A percentile compares a stretch with the other conserved stretches of the same genome.
Evolutionary conservation across 495 filamentous ascomycete genomes (phyloP).

Genomic region (Neurospora tetrasperma): DNA sequence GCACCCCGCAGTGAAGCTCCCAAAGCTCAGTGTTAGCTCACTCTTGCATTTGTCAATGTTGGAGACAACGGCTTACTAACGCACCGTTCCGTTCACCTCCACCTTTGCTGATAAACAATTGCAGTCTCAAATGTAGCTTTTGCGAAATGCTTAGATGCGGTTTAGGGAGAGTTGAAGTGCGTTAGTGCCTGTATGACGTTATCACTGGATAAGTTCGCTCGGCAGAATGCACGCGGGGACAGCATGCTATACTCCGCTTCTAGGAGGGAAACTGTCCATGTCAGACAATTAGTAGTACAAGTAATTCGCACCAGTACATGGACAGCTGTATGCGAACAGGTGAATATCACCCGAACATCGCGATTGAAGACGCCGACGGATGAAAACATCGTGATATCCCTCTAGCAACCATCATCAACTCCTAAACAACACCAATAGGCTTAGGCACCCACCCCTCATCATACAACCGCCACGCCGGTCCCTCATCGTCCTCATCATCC

Average conservation of each 20-base stretch:
- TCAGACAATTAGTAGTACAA: too few relatives aligned
- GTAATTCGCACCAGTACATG: not conserved
- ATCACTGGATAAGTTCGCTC: not conserved
- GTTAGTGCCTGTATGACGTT: not conserved
- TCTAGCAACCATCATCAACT: not conserved
- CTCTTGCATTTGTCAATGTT: not conserved
- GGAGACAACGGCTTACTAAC: not conserved
- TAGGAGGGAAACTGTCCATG: not conserved
- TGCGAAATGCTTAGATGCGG: not conserved
- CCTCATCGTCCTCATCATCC: constrained; percentile 5
- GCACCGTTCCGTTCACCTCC: not conserved
- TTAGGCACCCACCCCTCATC: constrained; percentile 49
- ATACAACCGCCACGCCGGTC: constrained; percentile 41
- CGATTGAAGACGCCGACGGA: not conserved
- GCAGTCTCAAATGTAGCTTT: not conserved
- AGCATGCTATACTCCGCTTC: not conserved
- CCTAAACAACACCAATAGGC: constrained; percentile 47
- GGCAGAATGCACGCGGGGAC: not conserved
- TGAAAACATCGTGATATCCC: not conserved
- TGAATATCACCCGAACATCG: not conserved
- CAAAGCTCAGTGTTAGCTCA: not conserved
- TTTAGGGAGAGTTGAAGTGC: not conserved
- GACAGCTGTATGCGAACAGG: not conserved
- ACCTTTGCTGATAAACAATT: not conserved
- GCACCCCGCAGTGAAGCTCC: not conserved